Evolutionary conservation across 2,329 filamentous ascomycete genomes (phyloP), one percentile per base, ranked within the genome.

Genomic region (Epichloe uncinata): DNA sequence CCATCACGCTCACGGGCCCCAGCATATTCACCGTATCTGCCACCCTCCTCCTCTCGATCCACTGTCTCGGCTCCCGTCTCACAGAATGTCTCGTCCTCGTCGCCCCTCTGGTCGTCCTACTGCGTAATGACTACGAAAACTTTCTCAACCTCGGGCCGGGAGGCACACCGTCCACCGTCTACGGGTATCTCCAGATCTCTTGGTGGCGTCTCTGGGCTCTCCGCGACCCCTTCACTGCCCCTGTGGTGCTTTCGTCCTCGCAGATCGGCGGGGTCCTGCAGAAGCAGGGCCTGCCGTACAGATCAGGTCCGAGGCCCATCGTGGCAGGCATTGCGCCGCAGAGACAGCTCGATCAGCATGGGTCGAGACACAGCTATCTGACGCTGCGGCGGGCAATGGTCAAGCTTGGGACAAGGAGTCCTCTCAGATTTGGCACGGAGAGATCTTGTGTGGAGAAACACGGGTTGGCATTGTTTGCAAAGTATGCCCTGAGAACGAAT

Each of bases 371-470:
- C 13, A 77, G 79, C 61, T 82, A 82, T 62, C 61, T 68, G n/a
- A 63, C 69, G 13, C 72, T 88, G 3, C 70, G 74, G 2, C 59
- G 64, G 1, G 71, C 73, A 2, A 71, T 88, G 45, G 66, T 74
- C 50, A 62, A 63, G 4, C 69, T 87, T 22, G 72, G 72, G 11
- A 55, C 61, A 2, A 58, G 58, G n/a, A 66, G 71, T 56, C 72
- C 72, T 2, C 65, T 67, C 1, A 65, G 65, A 13, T 71, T 84
- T 50, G 76, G 73, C 59, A 78, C 81, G 8, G 84, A 78, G 0
- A 83, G 76, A 1, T 87, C 82, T 1, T 90, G 85, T 60, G 82
- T 93, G 56, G 87, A 93, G 65, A 91, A 90, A 69, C 82, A 91
- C 61, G 84, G 84, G 41, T 75, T 87, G 5, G 87, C 83, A 0